Conservation (phyloP, 2,329 filamentous ascomycete genomes). For the Leptographium lundbergii region DNA sequence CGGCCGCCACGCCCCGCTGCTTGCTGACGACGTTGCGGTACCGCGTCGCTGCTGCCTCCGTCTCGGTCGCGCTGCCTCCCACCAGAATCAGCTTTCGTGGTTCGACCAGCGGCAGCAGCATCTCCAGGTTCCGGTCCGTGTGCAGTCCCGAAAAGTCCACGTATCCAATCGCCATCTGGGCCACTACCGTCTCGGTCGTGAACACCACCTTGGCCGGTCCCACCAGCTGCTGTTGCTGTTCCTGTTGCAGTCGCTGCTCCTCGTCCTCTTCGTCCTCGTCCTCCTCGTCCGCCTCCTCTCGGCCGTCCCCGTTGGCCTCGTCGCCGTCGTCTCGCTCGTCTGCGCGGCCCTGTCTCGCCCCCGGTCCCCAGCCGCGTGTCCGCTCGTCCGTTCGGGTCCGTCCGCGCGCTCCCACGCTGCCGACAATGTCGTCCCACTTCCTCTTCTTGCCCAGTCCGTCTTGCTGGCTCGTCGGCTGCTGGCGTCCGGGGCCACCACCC, state of each 20-base stretch:
- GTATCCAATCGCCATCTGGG: slow-evolving; percentile 69
- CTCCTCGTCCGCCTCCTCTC: slow-evolving; percentile 24
- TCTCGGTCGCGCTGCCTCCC: slow-evolving; percentile 68
- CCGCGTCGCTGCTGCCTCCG: slow-evolving; percentile 62
- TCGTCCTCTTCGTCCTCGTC: neutral
- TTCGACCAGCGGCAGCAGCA: slow-evolving; percentile 87
- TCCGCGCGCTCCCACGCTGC: slow-evolving; percentile 7
- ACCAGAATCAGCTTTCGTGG: slow-evolving; percentile 92
- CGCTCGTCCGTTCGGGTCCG: neutral
- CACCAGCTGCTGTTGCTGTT: slow-evolving; percentile 40
- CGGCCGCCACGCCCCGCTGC: slow-evolving; percentile 27
- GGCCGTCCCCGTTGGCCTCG: neutral
- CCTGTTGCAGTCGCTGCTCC: slow-evolving; percentile 41
- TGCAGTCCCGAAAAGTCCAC: slow-evolving; percentile 89
- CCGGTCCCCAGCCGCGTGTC: neutral
- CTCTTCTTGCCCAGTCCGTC: slow-evolving; percentile 67
- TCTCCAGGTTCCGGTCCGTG: slow-evolving; percentile 85
- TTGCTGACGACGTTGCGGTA: slow-evolving; percentile 55
- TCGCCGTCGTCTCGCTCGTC: neutral
- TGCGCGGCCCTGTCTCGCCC: neutral
- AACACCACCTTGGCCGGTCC: slow-evolving; percentile 69
- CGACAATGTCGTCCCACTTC: slow-evolving; percentile 69
- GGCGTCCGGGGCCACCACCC: slow-evolving; percentile 17
- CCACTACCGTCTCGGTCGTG: slow-evolving; percentile 46
- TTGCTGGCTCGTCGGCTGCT: slow-evolving; percentile 13